Evolutionary conservation across 495 filamentous ascomycete genomes (phyloP), one percentile per base, ranked within the genome.

Genomic region (Aspergillus mulundensis): DNA sequence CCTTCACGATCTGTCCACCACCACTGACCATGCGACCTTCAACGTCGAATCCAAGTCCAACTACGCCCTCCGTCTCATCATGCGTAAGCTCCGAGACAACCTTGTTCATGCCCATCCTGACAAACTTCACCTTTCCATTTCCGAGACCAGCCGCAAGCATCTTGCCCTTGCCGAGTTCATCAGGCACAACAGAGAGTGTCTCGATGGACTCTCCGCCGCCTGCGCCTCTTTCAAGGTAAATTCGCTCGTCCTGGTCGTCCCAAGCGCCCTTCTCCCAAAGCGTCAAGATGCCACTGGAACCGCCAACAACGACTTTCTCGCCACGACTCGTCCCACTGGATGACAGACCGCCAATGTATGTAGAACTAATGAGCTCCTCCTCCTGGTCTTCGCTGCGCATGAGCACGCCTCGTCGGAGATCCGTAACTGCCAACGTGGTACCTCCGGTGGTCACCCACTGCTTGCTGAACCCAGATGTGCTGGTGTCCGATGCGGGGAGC

Each of bases 401-500:
- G 11, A 97, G 70, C 1, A 95, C 88, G 5, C 90, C 90, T 30
- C 85, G 77, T 20, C 94, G 83, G 7, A 95, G 75, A 72, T 98
- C 94, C 1, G 90, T 93, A 34, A 96, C 84, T 8, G 90, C 89
- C 15, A 97, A 73, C 1, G 91, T 96, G 1, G 88, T 91, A 21
- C 90, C 91, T 40, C 94, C 95, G 0, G 92, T 96, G 6, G 86
- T 90, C 20, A 96, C 79, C 85, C 90, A 97, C 70, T 97, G 92
- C 64, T 95, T 95, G 67, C 84, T 84, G 70, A 87, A 91, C 2
- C 91, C 91, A 2, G 85, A 90, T 1, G 87, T 94, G 63, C 86
- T 90, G 12, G 86, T 82, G 1, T 82, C 73, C 4, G 87, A 86
- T 0, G 93, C 77, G 0, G 92, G 91, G 0, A 97, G 81, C 0